phyloP scores from a whole-genome alignment of 306 rosid genomes.

The Cotoneaster glaucophyllus region DNA sequence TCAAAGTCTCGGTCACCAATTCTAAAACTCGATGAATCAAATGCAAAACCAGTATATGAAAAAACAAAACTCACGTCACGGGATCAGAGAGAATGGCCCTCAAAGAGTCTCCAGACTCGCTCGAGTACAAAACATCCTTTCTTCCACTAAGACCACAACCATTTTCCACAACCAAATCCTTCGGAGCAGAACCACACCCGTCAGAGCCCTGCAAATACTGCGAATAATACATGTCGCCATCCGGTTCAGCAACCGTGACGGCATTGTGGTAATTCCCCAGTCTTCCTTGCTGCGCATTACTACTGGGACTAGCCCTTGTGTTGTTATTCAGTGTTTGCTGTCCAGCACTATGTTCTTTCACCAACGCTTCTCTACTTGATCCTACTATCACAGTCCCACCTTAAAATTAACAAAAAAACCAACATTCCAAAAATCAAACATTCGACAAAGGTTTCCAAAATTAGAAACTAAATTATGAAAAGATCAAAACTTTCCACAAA shows the following conservation, averaged over 20 bases:
- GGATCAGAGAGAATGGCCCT: conserved; percentile 83
- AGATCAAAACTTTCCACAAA: not conserved
- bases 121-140: conserved; percentile 44
- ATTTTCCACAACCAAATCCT: conserved; percentile 57
- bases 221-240: conserved; percentile 73
- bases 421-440: conserved; percentile 4
- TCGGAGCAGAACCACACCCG: conserved; percentile 59
- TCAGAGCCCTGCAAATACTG: conserved; percentile 71
- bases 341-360: conserved; percentile 52
- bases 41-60: not conserved
- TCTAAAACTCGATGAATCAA: not conserved
- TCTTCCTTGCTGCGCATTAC: conserved; percentile 35
- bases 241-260: conserved; percentile 58
- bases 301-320: conserved; percentile 31
- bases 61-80: conserved; percentile 62
- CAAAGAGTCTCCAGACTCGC: conserved; percentile 80
- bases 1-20: not conserved
- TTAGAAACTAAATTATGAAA: not conserved
- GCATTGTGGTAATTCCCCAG: conserved; percentile 52
- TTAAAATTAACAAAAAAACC: conserved; percentile 2
- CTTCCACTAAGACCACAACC: conserved; percentile 88
- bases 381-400: conserved; percentile 43
- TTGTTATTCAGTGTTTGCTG: conserved; percentile 32
- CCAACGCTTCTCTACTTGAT: conserved; percentile 51
- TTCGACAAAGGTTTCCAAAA: not conserved